Percentiles rank a stretch among this genome's conserved stretches.
These are phyloP conservation scores for Volvox reticuliferus DNA, from an alignment of 139 green algal species.

Conservation along the genomic window DNA sequence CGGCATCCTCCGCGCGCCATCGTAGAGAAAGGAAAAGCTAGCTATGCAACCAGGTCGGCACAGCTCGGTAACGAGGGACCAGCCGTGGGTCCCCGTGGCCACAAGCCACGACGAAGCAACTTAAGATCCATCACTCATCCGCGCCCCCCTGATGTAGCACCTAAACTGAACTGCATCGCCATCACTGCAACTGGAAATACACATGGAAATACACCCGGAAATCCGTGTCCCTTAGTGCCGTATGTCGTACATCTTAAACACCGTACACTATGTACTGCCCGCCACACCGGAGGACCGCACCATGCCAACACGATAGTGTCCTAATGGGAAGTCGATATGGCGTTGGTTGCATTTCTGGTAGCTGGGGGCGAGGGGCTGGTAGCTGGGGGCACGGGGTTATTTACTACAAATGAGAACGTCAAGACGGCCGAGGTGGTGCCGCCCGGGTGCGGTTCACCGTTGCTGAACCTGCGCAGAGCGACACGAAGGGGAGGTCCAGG, in stretches of 20 bases:
- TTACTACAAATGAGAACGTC: conserved; percentile 3
- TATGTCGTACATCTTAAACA: background rate
- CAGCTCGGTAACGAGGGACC: no score
- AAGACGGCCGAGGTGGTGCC: conserved; percentile 29
- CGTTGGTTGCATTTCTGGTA: background rate
- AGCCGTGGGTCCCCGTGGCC: no score
- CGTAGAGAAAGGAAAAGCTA: no score
- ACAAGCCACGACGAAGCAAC: no score
- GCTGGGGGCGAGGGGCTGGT: background rate
- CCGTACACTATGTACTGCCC: background rate
- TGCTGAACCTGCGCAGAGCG: conserved; percentile 4
- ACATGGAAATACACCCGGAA: background rate
- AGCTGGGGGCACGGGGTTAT: background rate
- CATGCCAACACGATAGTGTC: background rate
- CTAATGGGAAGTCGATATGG: background rate
- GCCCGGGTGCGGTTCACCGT: conserved; percentile 12
- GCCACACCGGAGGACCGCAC: background rate
- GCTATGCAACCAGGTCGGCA: no score
- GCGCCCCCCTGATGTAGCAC: no score
- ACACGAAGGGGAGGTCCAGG: background rate
- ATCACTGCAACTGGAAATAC: background rate
- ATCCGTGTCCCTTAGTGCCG: no score
- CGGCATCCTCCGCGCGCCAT: no score
- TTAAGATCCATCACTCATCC: no score
- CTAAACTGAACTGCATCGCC: no score